Evolutionary conservation across 2,329 filamentous ascomycete species (phyloP).

Genomic region (Trichophaea hybrida): DNA sequence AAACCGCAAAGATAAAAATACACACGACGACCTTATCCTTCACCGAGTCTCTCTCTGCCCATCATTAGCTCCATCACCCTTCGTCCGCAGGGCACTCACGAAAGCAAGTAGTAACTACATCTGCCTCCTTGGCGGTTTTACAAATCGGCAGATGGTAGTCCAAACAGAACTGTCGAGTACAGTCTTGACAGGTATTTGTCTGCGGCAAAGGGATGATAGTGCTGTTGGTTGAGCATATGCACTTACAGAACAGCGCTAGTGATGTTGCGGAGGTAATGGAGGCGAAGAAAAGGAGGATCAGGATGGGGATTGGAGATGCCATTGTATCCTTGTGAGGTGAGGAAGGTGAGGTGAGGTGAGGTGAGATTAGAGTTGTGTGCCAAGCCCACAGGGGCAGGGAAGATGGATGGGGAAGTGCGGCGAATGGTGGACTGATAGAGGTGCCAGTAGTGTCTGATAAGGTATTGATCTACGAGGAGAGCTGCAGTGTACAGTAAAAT

Average conservation of each 20-base stretch:
- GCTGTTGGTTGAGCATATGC: constrained; percentile 52
- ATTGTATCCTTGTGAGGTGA: too few relatives aligned
- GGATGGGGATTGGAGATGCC: not conserved
- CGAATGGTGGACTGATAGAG: too few relatives aligned
- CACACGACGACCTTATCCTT: constrained; percentile 53
- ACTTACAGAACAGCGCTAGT: constrained; percentile 48
- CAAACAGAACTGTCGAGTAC: constrained; percentile 52
- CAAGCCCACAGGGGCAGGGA: too few relatives aligned
- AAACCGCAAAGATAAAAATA: constrained; percentile 50
- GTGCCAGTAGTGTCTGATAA: too few relatives aligned
- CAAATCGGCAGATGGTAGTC: constrained; percentile 48
- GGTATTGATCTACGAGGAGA: too few relatives aligned
- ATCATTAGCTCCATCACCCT: constrained; percentile 9
- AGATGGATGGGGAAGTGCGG: too few relatives aligned
- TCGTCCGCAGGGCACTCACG: constrained; percentile 33
- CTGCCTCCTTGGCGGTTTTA: constrained; percentile 46
- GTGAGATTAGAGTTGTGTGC: too few relatives aligned
- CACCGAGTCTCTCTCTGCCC: constrained; percentile 46
- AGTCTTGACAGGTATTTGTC: constrained; percentile 46
- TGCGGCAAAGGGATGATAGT: constrained; percentile 47
- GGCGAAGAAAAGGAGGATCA: constrained; percentile 12
- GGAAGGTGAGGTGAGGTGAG: too few relatives aligned
- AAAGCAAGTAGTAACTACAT: constrained; percentile 52
- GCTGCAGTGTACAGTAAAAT: too few relatives aligned
- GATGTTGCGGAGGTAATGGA: constrained; percentile 5